Percentiles rank a stretch among this genome's conserved stretches.
phyloP scores from a whole-genome alignment of 768 basidiomycete species.

The Lentinula raphanica region DNA sequence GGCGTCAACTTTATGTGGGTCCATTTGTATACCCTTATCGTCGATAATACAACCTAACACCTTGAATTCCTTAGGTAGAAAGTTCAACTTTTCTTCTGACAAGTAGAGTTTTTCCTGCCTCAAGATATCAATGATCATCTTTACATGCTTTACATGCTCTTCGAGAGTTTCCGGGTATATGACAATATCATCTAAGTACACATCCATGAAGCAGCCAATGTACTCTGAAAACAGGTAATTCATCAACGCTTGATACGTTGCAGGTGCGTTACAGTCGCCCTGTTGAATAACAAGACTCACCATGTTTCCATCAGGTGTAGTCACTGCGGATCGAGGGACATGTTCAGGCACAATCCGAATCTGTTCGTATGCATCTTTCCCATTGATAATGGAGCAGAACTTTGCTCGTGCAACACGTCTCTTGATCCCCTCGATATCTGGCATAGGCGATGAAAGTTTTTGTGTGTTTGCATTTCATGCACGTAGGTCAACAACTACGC shows the following conservation, averaged over 20 bases:
- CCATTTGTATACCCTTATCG: constrained; percentile 22
- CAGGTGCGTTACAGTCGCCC: constrained; percentile 24
- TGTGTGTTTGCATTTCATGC: constrained; percentile 25
- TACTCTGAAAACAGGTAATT: constrained; percentile 21
- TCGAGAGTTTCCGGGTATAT: constrained; percentile 27
- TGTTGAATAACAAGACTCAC: constrained; percentile 24
- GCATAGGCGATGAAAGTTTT: constrained; percentile 21
- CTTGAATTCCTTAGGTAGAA: constrained; percentile 21
- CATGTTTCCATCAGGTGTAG: constrained; percentile 26
- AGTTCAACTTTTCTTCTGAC: constrained; percentile 21
- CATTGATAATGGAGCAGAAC: constrained; percentile 29
- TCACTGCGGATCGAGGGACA: constrained; percentile 17
- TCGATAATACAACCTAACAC: constrained; percentile 23
- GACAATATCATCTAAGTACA: constrained; percentile 33
- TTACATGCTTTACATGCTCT: constrained; percentile 22
- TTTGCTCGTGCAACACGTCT: constrained; percentile 22
- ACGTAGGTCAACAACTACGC: constrained; percentile 18
- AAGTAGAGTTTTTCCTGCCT: constrained; percentile 25
- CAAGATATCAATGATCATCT: constrained; percentile 22
- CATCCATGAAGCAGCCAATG: constrained; percentile 27
- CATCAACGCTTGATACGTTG: constrained; percentile 32
- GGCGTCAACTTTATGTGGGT: constrained; percentile 25
- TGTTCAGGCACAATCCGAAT: constrained; percentile 21
- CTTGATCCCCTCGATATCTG: constrained; percentile 31
- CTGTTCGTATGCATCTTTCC: constrained; percentile 38